These are phyloP conservation scores for Candida loeiensis DNA, from an alignment of 805 yeast genomes.

Conservation along the genomic window DNA sequence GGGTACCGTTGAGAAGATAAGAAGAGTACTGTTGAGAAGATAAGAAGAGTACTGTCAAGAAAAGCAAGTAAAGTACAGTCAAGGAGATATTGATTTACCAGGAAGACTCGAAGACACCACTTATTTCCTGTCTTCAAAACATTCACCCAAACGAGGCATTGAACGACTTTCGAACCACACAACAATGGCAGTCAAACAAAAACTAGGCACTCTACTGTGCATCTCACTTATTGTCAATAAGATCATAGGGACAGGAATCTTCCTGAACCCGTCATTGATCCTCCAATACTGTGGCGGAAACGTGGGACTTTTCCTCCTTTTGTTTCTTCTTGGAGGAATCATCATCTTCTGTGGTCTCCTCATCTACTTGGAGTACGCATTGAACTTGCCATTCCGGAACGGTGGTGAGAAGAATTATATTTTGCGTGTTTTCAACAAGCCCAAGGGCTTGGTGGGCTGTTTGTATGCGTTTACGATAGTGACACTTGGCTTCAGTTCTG, in stretches of 20 bases:
- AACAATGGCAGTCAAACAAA: slow-evolving; percentile 4
- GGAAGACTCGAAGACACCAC: too few relatives aligned
- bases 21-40: too few relatives aligned
- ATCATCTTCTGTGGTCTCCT: slow-evolving; percentile 37
- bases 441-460: slow-evolving; percentile 36
- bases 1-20: too few relatives aligned
- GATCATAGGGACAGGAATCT: slow-evolving; percentile 44
- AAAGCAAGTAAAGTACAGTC: too few relatives aligned
- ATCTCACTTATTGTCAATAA: slow-evolving; percentile 41
- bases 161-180: too few relatives aligned
- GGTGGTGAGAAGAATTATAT: slow-evolving; percentile 44
- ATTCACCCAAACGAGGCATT: too few relatives aligned
- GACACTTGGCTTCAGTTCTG: slow-evolving; percentile 58
- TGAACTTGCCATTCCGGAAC: slow-evolving; percentile 38
- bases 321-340: slow-evolving; percentile 37
- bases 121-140: too few relatives aligned
- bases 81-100: too few relatives aligned
- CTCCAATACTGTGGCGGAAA: slow-evolving; percentile 38
- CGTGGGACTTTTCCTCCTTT: slow-evolving; percentile 29
- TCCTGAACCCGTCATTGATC: slow-evolving; percentile 39
- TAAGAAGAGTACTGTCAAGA: too few relatives aligned
- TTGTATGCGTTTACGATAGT: slow-evolving; percentile 50
- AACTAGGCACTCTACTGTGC: slow-evolving; percentile 29
- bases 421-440: slow-evolving; percentile 29
- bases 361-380: slow-evolving; percentile 39